A percentile compares a stretch with the other conserved stretches of the same genome.
phyloP scores from a whole-genome alignment of 352 stramenopile genomes.

The Globisporangium mamillatum region DNA sequence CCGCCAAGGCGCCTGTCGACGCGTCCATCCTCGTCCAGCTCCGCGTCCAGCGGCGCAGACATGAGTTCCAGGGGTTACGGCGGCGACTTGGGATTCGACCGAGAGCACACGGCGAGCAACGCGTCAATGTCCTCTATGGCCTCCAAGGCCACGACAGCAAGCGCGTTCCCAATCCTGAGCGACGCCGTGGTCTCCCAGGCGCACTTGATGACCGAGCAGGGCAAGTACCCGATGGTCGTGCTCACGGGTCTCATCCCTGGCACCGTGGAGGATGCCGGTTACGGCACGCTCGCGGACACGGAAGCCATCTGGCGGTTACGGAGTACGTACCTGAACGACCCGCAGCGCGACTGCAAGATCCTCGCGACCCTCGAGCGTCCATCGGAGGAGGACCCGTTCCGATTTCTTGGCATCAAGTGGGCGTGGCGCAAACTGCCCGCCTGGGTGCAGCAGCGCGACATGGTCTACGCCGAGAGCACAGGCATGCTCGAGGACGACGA shows the following conservation, averaged over 20 bases:
- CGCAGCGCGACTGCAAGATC: slow-evolving; percentile 24
- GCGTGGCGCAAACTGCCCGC: neutral
- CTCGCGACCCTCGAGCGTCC: slow-evolving; percentile 29
- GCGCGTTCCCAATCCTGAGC: neutral
- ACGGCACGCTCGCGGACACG: slow-evolving; percentile 20
- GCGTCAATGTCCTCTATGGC: neutral
- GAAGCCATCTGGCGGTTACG: slow-evolving; percentile 25
- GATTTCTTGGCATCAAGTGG: slow-evolving; percentile 19
- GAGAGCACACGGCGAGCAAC: neutral
- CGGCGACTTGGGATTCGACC: neutral
- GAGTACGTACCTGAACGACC: slow-evolving; percentile 30
- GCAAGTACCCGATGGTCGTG: neutral
- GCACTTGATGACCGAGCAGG: neutral
- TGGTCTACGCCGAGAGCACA: slow-evolving; percentile 36
- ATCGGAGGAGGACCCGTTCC: slow-evolving; percentile 17
- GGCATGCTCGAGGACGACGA: slow-evolving; percentile 33
- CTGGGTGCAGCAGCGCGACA: slow-evolving; percentile 11
- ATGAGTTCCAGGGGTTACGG: neutral
- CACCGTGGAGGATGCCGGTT: slow-evolving; percentile 18
- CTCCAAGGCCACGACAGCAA: neutral
- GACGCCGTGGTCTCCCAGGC: neutral
- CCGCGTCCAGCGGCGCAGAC: neutral
- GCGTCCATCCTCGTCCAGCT: neutral
- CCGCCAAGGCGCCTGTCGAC: neutral
- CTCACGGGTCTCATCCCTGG: neutral